Evolutionary conservation across 805 yeast genomes (phyloP).

Genomic region (Kodamaea leandrae): DNA sequence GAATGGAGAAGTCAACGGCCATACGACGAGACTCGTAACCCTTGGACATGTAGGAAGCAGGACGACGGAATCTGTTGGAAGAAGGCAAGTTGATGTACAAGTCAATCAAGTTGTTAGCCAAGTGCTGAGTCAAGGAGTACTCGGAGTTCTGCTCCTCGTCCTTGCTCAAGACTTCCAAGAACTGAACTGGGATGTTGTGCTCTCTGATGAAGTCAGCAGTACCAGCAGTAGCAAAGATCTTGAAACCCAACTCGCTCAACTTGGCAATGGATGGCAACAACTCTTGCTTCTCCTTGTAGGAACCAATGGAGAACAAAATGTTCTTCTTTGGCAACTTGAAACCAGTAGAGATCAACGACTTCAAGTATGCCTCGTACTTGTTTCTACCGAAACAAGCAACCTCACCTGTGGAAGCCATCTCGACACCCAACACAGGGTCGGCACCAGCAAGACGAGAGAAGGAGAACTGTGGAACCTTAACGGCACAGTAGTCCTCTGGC

Average conservation of each 20-base stretch:
- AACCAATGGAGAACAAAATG: slow-evolving; percentile 90
- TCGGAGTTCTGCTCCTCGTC: slow-evolving; percentile 82
- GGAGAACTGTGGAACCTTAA: slow-evolving; percentile 96
- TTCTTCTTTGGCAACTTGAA: slow-evolving; percentile 94
- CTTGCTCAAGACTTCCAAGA: slow-evolving; percentile 80
- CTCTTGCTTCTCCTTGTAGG: slow-evolving; percentile 94
- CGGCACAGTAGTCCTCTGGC: slow-evolving; percentile 93
- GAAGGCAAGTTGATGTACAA: slow-evolving; percentile 96
- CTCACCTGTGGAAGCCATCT: slow-evolving; percentile 99
- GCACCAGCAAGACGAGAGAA: slow-evolving; percentile 97
- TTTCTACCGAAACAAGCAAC: slow-evolving; percentile 96
- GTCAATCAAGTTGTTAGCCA: slow-evolving; percentile 95
- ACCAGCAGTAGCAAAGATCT: slow-evolving; percentile 96
- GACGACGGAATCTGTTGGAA: slow-evolving; percentile 95
- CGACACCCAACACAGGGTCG: slow-evolving; percentile 96
- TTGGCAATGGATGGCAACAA: slow-evolving; percentile 82
- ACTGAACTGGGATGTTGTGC: slow-evolving; percentile 91
- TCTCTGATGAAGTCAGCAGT: slow-evolving; percentile 98
- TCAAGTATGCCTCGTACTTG: slow-evolving; percentile 96
- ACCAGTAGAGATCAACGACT: slow-evolving; percentile 92
- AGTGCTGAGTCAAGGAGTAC: slow-evolving; percentile 92
- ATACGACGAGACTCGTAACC: slow-evolving; percentile 98
- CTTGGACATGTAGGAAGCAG: slow-evolving; percentile 95
- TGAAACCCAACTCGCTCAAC: slow-evolving; percentile 79
- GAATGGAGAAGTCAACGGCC: slow-evolving; percentile 99